Evolutionary conservation across 1,284 basidiomycete genomes (phyloP).

Genomic region (Ceratobasidium sp.): DNA sequence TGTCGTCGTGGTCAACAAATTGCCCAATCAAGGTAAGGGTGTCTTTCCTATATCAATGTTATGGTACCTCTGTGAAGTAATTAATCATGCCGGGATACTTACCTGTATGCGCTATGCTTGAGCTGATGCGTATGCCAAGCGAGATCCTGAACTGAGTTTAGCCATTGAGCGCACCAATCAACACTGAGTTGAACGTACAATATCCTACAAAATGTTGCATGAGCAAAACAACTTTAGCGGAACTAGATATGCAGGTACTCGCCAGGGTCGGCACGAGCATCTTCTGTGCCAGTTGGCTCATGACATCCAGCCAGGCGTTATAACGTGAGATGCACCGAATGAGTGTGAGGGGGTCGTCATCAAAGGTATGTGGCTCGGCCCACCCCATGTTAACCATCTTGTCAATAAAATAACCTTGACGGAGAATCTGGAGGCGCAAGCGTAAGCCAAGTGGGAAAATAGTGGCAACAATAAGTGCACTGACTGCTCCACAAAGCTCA

Average conservation of each 20-base stretch:
- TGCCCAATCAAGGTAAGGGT: slow-evolving; percentile 43
- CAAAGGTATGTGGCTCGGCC: slow-evolving; percentile 57
- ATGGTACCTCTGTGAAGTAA: too few species aligned
- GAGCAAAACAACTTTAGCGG: neutral
- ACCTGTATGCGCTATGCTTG: slow-evolving; percentile 52
- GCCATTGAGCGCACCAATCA: neutral
- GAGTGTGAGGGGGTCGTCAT: slow-evolving; percentile 41
- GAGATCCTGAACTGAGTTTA: slow-evolving; percentile 52
- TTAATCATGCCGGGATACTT: neutral
- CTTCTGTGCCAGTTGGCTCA: slow-evolving; percentile 52
- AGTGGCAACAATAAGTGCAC: neutral
- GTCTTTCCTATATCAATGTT: slow-evolving; percentile 19
- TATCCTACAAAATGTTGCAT: slow-evolving; percentile 33
- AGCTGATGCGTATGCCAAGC: slow-evolving; percentile 64
- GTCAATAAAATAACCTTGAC: slow-evolving; percentile 65
- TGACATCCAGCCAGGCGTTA: slow-evolving; percentile 60
- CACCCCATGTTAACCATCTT: slow-evolving; percentile 63
- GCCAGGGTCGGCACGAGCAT: slow-evolving; percentile 50
- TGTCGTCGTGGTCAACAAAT: slow-evolving; percentile 51
- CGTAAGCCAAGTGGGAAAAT: neutral
- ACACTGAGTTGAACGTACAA: slow-evolving; percentile 2
- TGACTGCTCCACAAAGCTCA: slow-evolving; percentile 49
- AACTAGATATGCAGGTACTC: slow-evolving; percentile 21
- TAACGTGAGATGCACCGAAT: slow-evolving; percentile 50
- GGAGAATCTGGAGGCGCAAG: slow-evolving; percentile 51